phyloP scores from a whole-genome alignment of 805 yeast species.

The Suhomyces kilbournensis region DNA sequence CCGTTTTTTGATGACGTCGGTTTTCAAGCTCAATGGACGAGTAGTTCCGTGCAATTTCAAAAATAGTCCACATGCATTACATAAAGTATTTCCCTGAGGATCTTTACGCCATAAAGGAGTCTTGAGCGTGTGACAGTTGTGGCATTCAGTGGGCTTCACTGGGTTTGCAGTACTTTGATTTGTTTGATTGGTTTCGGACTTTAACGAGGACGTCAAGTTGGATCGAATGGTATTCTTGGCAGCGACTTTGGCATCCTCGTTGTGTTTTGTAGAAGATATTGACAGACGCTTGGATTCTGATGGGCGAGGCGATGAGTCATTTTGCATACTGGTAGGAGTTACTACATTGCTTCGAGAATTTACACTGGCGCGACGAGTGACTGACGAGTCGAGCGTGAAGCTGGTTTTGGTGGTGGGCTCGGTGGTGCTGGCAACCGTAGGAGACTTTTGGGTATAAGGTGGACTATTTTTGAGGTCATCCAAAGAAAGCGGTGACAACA shows the following conservation, averaged over 20 bases:
- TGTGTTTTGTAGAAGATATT: not conserved
- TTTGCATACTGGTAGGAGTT: conserved; percentile 34
- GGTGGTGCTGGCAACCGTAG: conserved; percentile 1
- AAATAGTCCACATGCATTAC: conserved; percentile 65
- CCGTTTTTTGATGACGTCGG: conserved; percentile 57
- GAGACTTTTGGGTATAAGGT: conserved; percentile 6
- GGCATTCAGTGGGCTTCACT: conserved; percentile 40
- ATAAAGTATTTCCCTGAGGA: conserved; percentile 55
- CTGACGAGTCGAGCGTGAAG: not conserved
- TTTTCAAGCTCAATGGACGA: conserved; percentile 55
- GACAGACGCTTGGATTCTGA: conserved; percentile 1
- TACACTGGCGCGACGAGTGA: not conserved
- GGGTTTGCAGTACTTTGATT: not conserved
- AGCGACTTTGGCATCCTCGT: not conserved
- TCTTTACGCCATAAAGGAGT: conserved; percentile 65
- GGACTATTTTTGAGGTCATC: conserved; percentile 32
- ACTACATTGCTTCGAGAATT: not conserved
- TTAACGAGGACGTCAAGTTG: conserved; percentile 19
- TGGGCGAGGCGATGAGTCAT: conserved; percentile 15
- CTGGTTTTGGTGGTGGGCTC: not conserved
- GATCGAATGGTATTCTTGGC: conserved; percentile 6
- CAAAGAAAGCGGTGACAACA: conserved; percentile 39
- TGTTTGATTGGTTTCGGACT: conserved; percentile 2
- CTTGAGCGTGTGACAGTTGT: conserved; percentile 56
- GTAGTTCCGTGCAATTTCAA: conserved; percentile 60